These are phyloP conservation scores for Thyridium curvatum DNA, from an alignment of 2,329 filamentous ascomycete genomes.

Conservation along the genomic window DNA sequence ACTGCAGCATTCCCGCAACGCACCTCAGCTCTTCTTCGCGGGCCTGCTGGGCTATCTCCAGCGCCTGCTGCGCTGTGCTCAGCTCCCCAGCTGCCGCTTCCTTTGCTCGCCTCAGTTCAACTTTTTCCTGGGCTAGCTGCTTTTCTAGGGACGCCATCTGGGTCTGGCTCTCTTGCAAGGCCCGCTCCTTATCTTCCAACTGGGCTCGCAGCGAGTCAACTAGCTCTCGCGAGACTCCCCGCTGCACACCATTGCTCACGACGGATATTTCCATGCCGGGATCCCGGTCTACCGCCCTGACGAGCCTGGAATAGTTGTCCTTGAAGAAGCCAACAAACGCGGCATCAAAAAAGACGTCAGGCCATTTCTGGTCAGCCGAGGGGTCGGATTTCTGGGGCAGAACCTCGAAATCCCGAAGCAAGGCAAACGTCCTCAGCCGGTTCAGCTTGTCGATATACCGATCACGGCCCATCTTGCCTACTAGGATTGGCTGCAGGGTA, in stretches of 20 bases:
- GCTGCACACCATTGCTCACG: slow-evolving; percentile 71
- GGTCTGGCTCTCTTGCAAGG: slow-evolving; percentile 39
- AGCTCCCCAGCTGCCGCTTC: slow-evolving; percentile 50
- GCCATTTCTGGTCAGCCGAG: slow-evolving; percentile 46
- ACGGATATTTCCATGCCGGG: slow-evolving; percentile 82
- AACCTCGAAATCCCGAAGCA: slow-evolving; percentile 87
- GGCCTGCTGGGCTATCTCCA: slow-evolving; percentile 20
- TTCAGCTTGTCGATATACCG: slow-evolving; percentile 79
- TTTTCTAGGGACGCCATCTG: slow-evolving; percentile 40
- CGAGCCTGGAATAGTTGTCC: slow-evolving; percentile 84
- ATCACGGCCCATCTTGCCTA: slow-evolving; percentile 73
- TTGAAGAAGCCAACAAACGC: slow-evolving; percentile 92
- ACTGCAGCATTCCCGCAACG: too few species aligned
- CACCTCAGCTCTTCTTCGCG: too few species aligned
- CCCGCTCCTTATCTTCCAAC: slow-evolving; percentile 62
- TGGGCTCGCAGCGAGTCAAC: slow-evolving; percentile 79
- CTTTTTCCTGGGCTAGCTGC: slow-evolving; percentile 65
- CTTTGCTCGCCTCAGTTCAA: slow-evolving; percentile 62
- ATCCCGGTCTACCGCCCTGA: slow-evolving; percentile 82
- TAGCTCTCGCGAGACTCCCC: slow-evolving; percentile 88
- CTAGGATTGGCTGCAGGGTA: slow-evolving; percentile 73
- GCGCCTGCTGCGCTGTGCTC: slow-evolving; percentile 19
- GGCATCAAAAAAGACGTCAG: slow-evolving; percentile 79
- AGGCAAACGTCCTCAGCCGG: slow-evolving; percentile 68
- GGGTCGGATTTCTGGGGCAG: slow-evolving; percentile 61